Conservation (phyloP, 1,284 basidiomycete species). For the Heliocybe sulcata region DNA sequence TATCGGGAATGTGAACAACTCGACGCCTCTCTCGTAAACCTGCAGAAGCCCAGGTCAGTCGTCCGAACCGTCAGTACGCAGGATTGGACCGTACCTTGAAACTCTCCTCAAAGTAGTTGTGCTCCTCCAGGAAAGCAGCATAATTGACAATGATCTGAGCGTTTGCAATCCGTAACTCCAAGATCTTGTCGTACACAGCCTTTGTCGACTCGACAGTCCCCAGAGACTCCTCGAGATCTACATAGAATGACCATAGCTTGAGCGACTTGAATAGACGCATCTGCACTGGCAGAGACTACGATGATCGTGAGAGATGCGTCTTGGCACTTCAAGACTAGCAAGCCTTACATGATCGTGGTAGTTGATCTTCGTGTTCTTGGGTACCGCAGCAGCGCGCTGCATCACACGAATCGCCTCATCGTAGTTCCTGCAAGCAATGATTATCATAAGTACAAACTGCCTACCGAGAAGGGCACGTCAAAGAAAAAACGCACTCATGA, state of each 20-base stretch:
- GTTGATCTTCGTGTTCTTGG: slow-evolving; percentile 85
- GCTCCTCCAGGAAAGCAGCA: slow-evolving; percentile 94
- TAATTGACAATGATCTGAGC: slow-evolving; percentile 98
- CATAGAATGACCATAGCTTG: slow-evolving; percentile 98
- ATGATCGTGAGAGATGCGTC: slow-evolving; percentile 10
- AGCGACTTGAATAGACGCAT: slow-evolving; percentile 93
- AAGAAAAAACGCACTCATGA: slow-evolving; percentile 62
- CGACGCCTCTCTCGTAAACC: slow-evolving; percentile 97
- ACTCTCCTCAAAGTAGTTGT: slow-evolving; percentile 96
- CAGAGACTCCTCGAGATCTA: slow-evolving; percentile 95
- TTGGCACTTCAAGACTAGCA: background rate
- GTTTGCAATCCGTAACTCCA: slow-evolving; percentile 98
- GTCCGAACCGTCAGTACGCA: background rate
- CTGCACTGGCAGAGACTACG: slow-evolving; percentile 78
- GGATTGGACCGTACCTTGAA: slow-evolving; percentile 66
- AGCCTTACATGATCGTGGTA: slow-evolving; percentile 89
- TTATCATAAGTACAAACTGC: slow-evolving; percentile 8
- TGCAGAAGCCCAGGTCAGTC: slow-evolving; percentile 18
- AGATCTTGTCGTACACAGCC: slow-evolving; percentile 92
- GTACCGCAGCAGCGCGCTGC: slow-evolving; percentile 90
- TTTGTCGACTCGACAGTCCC: slow-evolving; percentile 92
- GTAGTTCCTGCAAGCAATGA: slow-evolving; percentile 65
- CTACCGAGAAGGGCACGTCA: background rate
- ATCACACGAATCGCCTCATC: slow-evolving; percentile 92
- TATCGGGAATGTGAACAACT: slow-evolving; percentile 96